Evolutionary conservation across 768 basidiomycete genomes (phyloP), one percentile per base, ranked within the genome.

Genomic region (Lactarius tabidus): DNA sequence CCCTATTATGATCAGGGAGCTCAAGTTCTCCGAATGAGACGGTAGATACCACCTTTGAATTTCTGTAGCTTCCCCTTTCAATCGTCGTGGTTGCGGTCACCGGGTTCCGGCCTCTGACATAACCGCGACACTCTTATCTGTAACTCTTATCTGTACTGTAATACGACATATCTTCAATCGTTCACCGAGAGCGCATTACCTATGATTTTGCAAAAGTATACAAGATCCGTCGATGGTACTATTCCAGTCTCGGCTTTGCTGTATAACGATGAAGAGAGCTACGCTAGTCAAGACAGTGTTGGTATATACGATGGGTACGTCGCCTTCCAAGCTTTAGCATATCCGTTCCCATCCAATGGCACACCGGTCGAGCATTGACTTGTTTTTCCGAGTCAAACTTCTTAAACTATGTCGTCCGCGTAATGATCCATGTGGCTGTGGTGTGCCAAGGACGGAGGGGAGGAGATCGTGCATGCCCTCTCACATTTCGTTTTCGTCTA

Each of bases 261-360:
- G 0, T 94, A 91, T 72, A 80, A 84, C 17, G 92, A 94, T 62
- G 96, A 98, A 76, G 85, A 85, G 53, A 78, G 91, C 35, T 77
- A 91, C 2, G 80, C 84, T 8, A 84, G 82, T 53, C 92, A 93
- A 72, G 89, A 93, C 53, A 79, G 78, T 58, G 88, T 98, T 6
- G 95, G 95, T 1, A 87, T 98, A 62, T 98, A 98, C 72, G 88
- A 95, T 69, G 93, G 93, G 95, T 95, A 74, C 67, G 88, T 77
- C 63, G 18, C 45, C 29, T 60, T 55, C 60, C n/a, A 28, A 35
- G 28, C 20, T 39, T 35, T 29, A 28, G 18, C 1, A 8, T 41
- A 7, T 26, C 48, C n/a, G n/a, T 26, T 15, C 23, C 23, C 48
- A 6, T 15, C n/a, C n/a, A n/a, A 51, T 51, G 6, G 14, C 26